A percentile compares a stretch with the other conserved stretches of the same genome.
Conservation (phyloP, 306 rosid genomes). For the Mimosa pudica region DNA sequence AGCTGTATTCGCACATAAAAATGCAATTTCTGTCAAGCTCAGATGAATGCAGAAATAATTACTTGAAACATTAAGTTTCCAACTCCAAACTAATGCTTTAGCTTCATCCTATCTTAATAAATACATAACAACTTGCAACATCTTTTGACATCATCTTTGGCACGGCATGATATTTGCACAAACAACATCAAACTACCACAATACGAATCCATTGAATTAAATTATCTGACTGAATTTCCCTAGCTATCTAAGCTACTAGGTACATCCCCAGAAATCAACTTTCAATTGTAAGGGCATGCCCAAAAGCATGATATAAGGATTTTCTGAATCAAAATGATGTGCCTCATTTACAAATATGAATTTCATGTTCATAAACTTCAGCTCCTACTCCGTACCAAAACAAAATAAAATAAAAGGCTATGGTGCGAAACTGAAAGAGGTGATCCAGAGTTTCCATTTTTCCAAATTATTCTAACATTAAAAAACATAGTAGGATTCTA, state of each 20-base stretch:
- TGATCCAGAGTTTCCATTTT: not conserved
- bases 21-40: not conserved
- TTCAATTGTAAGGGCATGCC: not conserved
- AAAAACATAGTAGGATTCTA: not conserved
- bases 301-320: not conserved
- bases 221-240: not conserved
- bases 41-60: not conserved
- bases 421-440: not conserved
- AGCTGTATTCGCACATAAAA: not conserved
- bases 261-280: not conserved
- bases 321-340: not conserved
- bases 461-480: not conserved
- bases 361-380: not conserved
- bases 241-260: not conserved
- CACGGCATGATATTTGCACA: not conserved
- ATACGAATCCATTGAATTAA: not conserved
- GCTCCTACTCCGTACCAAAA: not conserved
- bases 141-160: not conserved
- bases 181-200: not conserved
- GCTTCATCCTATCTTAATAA: not conserved
- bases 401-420: not conserved
- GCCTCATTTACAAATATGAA: not conserved
- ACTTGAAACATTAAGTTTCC: not conserved
- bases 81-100: not conserved
- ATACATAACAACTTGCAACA: not conserved